A percentile compares a stretch with the other conserved stretches of the same genome.
phyloP scores from a whole-genome alignment of 768 basidiomycete species.

The Pleurotus djamor region DNA sequence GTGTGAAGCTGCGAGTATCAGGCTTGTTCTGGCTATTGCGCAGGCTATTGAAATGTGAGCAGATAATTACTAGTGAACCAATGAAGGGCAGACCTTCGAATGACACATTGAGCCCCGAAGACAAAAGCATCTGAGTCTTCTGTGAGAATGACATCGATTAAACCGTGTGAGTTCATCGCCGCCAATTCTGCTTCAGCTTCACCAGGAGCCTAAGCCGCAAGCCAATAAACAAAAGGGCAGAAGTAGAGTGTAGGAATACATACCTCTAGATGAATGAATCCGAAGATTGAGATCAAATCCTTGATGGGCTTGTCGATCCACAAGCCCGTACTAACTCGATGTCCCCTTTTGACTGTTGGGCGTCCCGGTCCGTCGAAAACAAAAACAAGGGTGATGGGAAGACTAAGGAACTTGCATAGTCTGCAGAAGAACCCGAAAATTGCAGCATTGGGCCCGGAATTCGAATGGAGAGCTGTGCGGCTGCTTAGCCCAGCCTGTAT shows the following conservation, averaged over 20 bases:
- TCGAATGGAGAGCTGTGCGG: conserved; percentile 2
- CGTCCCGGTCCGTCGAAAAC: conserved; percentile 48
- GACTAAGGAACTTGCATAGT: conserved; percentile 29
- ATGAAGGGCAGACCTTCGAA: conserved; percentile 32
- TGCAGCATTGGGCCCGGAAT: conserved; percentile 39
- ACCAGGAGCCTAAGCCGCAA: conserved; percentile 7
- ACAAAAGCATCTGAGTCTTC: conserved; percentile 7
- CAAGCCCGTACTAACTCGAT: conserved; percentile 24
- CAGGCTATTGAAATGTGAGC: too few species aligned
- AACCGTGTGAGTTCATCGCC: neutral
- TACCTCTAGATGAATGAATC: conserved; percentile 30
- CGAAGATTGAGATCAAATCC: conserved; percentile 36
- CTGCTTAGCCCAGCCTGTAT: neutral
- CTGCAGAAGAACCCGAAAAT: conserved; percentile 42
- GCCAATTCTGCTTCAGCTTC: conserved; percentile 12
- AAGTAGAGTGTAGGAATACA: neutral
- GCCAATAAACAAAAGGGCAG: neutral
- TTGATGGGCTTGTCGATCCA: conserved; percentile 20
- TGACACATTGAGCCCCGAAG: conserved; percentile 40
- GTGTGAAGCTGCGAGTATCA: too few species aligned
- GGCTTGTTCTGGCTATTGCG: too few species aligned
- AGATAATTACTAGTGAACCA: conserved; percentile 1
- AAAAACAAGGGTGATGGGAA: conserved; percentile 38
- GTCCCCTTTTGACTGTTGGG: conserved; percentile 38
- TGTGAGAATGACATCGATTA: conserved; percentile 6